Percentiles rank a stretch among this genome's conserved stretches.
phyloP scores from a whole-genome alignment of 306 rosid genomes.

The Phaseolus lunatus region DNA sequence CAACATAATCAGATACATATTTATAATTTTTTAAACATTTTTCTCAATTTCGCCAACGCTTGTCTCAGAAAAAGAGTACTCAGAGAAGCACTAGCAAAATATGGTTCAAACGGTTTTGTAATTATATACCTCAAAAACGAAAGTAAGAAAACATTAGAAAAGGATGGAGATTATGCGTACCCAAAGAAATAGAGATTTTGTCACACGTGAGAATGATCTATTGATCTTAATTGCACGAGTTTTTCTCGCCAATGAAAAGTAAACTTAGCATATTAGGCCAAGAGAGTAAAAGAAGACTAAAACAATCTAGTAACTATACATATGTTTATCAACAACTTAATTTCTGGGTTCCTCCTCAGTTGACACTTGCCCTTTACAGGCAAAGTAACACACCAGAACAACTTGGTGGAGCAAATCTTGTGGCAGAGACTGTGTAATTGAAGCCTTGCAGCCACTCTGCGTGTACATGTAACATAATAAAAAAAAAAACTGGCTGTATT shows the following conservation, averaged over 20 bases:
- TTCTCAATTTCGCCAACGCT: neutral
- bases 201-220: neutral
- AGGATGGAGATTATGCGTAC: neutral
- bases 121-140: neutral
- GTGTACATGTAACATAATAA: neutral
- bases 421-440: slow-evolving; percentile 1
- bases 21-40: too few relatives aligned
- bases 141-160: neutral
- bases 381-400: slow-evolving; percentile 9
- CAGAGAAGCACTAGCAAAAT: neutral
- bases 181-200: neutral
- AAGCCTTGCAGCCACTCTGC: slow-evolving; percentile 28
- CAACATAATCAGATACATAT: neutral
- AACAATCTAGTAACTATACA: slow-evolving; percentile 23
- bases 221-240: neutral
- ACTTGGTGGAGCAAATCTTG: slow-evolving; percentile 15
- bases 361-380: neutral
- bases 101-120: neutral
- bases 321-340: slow-evolving; percentile 28
- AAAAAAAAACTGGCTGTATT: neutral
- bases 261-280: slow-evolving; percentile 3
- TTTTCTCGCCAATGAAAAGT: neutral
- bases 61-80: neutral
- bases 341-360: slow-evolving; percentile 3
- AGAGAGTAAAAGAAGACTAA: neutral